Evolutionary conservation across 1,284 basidiomycete species (phyloP), one percentile per base, ranked within the genome.

Genomic region (Athelia psychrophila): DNA sequence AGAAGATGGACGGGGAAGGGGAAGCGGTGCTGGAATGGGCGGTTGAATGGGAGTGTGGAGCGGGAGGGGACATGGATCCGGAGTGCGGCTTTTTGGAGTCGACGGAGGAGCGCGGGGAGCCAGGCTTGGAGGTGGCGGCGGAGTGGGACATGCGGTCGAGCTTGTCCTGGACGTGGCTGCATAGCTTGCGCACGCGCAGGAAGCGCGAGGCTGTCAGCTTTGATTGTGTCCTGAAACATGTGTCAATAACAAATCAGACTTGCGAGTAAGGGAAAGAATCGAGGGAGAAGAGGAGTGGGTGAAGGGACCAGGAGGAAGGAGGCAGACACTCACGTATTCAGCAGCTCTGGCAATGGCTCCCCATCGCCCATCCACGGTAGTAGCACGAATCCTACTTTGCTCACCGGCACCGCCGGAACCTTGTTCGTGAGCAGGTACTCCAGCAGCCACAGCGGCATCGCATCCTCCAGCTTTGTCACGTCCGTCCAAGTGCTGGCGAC

Each of bases 381-480:
- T 25, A 99, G 70, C 22, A 95, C 83, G 65, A 98, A 98, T 57
- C 93, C 92, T 47, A 96, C 68, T 72, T 97, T 98, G 51, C 80
- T 74, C 44, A 76, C 68, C 2, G 78, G 65, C 15, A 74, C 64
- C 2, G 73, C 56, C 2, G 77, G 75, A 20, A 76, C 69, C 61
- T 86, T 87, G 63, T 90, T 90, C 32, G 81, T 62, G 35, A 98
- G 77, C 42, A 98, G 69, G 61, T 88, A 96, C 66, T 98, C 93
- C 45, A 95, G 72, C 46, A 97, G 72, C 96, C 96, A 99, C 54
- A 85, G 66, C 2, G 95, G 95, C 74, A 93, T 82, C 27, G 73
- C 73, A 63, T 88, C 83, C 69, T 98, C 95, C 33, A 98, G 74
- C 10, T 72, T 67, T 23, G 78, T 74, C 35, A 83, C 63, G 58